Base-by-base conservation (phyloP, 2,329 filamentous ascomycete genomes). In the Aureobasidium sp. region DNA sequence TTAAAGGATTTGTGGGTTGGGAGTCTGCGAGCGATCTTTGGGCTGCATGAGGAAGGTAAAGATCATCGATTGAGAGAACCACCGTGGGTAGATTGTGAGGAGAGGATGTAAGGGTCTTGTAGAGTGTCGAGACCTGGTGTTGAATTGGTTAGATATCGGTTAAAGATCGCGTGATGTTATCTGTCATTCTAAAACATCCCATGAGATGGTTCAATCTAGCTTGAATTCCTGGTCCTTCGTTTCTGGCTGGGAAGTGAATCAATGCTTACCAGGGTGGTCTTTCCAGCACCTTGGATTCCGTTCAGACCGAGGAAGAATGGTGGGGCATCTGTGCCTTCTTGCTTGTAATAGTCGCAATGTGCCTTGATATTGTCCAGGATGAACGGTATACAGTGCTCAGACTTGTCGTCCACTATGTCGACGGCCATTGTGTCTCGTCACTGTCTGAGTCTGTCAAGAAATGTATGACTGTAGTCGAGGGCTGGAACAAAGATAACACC, bases 231-330 rank as follows among this genome's bases (percentile, higher is more conserved):
- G n/a, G n/a, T n/a, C n/a, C n/a, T n/a, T n/a, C n/a, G n/a, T n/a
- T n/a, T n/a, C n/a, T n/a, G n/a, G n/a, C n/a, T n/a, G n/a, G n/a
- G n/a, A n/a, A n/a, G n/a, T n/a, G n/a, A n/a, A n/a, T 8, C 6
- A 61, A 34, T 34, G 31, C 79, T 71, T 72, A 84, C 91, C 69
- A 96, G 82, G 14, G 92, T 95, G 3, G 92, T 95, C 78, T 97
- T 97, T 67, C 93, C 93, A 41, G 90, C 88, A 64, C 93, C 93
- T 76, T 97, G 93, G 31, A 96, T 85, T 64, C 92, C 93, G 69
- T 95, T 96, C 69, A 97, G 82, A 51, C 91, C 93, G 65, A 97
- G 82, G 72, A 96, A 85, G 74, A 96, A 89, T 31, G 91, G 91
- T 22, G 81, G 82, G 57, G 77, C 71, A 25, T 67, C 59, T 63